Evolutionary conservation across 148 eudicot species (phyloP).

Genomic region (Talinum fruticosum): DNA sequence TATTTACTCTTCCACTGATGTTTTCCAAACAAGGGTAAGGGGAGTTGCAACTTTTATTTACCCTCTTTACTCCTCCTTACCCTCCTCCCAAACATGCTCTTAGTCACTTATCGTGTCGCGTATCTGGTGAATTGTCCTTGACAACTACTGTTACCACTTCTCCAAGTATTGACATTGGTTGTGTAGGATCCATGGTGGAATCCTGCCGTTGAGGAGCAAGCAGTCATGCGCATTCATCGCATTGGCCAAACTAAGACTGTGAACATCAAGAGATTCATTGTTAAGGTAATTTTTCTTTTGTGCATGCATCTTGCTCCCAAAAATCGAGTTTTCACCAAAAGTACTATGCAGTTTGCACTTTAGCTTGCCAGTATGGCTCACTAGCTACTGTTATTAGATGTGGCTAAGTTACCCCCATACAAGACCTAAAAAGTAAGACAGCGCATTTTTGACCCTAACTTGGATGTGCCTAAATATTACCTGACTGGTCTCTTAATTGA

Average conservation of each 20-base stretch:
- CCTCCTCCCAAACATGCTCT: no score
- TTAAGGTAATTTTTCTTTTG: slow-evolving; percentile 54
- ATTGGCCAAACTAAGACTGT: slow-evolving; percentile 91
- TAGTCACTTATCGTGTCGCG: not conserved
- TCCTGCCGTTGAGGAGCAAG: slow-evolving; percentile 99
- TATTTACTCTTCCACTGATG: no score
- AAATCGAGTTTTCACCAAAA: not conserved
- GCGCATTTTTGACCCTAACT: not conserved
- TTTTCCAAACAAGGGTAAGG: no score
- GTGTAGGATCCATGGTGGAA: slow-evolving; percentile 99
- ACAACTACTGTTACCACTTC: not conserved
- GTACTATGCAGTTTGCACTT: not conserved
- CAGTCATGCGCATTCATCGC: slow-evolving; percentile 99
- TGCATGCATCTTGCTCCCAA: not conserved
- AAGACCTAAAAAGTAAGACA: not conserved
- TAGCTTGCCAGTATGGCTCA: not conserved
- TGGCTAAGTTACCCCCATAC: not conserved
- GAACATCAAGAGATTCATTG: slow-evolving; percentile 77
- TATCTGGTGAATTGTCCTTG: not conserved
- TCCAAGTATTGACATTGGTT: not conserved
- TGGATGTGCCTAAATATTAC: not conserved
- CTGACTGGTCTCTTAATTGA: not conserved
- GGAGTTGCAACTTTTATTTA: no score
- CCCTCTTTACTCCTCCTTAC: no score
- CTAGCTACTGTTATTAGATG: not conserved